Evolutionary conservation across 108 stramenopile genomes (phyloP), one percentile per base, ranked within the genome.

Genomic region (Cyclotella choctawhatcheeana): DNA sequence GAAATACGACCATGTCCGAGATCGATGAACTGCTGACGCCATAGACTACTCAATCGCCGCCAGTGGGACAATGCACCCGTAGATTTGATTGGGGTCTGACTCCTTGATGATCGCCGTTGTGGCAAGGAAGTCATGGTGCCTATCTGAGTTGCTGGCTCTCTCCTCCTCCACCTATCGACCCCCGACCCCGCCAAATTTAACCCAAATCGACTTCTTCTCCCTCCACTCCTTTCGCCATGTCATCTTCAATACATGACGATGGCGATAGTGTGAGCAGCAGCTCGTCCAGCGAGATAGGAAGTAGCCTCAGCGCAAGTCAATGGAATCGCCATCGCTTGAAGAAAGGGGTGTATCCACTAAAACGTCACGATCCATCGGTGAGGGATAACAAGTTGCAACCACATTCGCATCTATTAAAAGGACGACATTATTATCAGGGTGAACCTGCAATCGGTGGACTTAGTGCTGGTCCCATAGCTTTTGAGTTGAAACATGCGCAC

Each of bases 11-110:
- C 5, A 26, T 71, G 70, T n/a, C 70, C 70, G 45, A 71, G 40
- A 34, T 71, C 70, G 10, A 61, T 47, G 44, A 63, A 71, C n/a
- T 63, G 70, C 18, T 44, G 58, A 44, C 70, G 61, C 70, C 70
- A 71, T 18, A 24, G 26, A 16, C 48, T 5, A 31, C 31, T 50
- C 7, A 71, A 45, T 37, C 58, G 51, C 18, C 53, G 67, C 67
- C 67, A 68, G 25, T 58, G 67, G 7, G 45, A 62, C 1, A 62
- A 29, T 13, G 61, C 54, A 44, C 61, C 44, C n/a, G 58, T 44
- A 14, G 27, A 22, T 40, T 40, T 68, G 53, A 43, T 56, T 5
- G 52, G 40, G 40, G 40, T 27, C 24, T 50, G 43, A 6, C 61
- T 40, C n/a, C 70, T 26, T 6, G 59, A 45, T 8, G 70, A 71